A percentile compares a stretch with the other conserved stretches of the same genome.
Conservation (phyloP, 1,284 basidiomycete species). For the Prillingera fragicola region DNA sequence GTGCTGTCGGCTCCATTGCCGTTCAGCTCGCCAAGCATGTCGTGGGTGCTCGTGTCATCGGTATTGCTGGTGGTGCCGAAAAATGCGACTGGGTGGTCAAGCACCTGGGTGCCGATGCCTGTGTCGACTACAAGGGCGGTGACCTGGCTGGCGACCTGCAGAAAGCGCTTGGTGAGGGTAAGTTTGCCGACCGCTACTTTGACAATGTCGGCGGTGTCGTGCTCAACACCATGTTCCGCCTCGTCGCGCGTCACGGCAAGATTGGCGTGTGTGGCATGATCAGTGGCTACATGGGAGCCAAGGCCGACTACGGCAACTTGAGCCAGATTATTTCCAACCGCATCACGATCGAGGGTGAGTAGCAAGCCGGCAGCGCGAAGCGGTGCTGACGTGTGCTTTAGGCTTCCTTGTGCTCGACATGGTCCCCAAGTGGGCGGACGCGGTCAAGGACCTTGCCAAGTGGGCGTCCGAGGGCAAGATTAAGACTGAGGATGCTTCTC, state of each 20-base stretch:
- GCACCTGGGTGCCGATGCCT: constrained; percentile 50
- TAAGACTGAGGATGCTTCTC: constrained; percentile 2
- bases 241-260: constrained; percentile 44
- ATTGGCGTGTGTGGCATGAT: constrained; percentile 46
- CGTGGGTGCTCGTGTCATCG: constrained; percentile 50
- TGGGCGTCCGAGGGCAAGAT: constrained; percentile 14
- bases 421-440: constrained; percentile 3
- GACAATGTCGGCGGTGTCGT: constrained; percentile 50
- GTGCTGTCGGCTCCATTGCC: constrained; percentile 32
- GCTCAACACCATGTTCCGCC: constrained; percentile 41
- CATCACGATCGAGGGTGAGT: constrained; percentile 35
- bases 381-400: too few species aligned
- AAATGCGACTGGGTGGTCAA: constrained; percentile 50
- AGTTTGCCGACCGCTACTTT: constrained; percentile 35
- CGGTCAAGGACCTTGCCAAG: constrained; percentile 3
- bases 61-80: constrained; percentile 51
- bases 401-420: constrained; percentile 41
- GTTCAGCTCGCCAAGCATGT: constrained; percentile 46
- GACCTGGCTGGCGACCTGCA: constrained; percentile 6
- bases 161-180: constrained; percentile 15
- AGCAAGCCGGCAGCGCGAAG: too few species aligned
- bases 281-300: constrained; percentile 9
- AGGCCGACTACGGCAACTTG: constrained; percentile 15
- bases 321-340: constrained; percentile 40
- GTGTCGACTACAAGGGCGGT: constrained; percentile 52